Conservation (phyloP, 2,329 filamentous ascomycete genomes). For the Aspergillus novofumigatus region DNA sequence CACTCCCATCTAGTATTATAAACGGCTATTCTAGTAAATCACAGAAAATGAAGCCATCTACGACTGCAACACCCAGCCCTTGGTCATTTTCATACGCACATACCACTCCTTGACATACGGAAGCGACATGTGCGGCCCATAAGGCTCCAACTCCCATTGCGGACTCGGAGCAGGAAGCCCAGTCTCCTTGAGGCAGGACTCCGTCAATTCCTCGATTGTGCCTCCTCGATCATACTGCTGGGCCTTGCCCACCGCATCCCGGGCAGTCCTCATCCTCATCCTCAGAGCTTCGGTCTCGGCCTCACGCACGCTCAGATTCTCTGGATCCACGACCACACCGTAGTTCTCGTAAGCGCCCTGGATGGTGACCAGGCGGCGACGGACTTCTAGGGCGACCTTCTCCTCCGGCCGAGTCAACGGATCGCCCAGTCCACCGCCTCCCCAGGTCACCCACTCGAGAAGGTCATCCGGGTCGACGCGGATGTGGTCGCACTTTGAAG, state of each 20-base stretch:
- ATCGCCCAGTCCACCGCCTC: constrained; percentile 48
- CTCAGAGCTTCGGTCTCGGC: constrained; percentile 35
- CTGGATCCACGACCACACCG: constrained; percentile 41
- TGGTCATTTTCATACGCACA: constrained; percentile 10
- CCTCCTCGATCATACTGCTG: constrained; percentile 44
- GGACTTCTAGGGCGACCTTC: constrained; percentile 45
- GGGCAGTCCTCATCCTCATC: constrained; percentile 24
- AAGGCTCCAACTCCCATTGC: constrained; percentile 44
- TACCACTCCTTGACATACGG: constrained; percentile 46
- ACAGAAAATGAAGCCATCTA: neutral
- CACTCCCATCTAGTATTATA: too few species aligned
- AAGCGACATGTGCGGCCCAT: constrained; percentile 44
- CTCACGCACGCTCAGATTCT: constrained; percentile 34
- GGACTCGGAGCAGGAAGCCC: constrained; percentile 40
- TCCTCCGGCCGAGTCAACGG: constrained; percentile 41
- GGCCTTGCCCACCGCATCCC: constrained; percentile 14
- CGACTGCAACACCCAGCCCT: constrained; percentile 8
- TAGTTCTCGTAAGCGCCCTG: constrained; percentile 43
- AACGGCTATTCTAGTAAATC: too few species aligned
- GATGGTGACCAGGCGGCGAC: constrained; percentile 42
- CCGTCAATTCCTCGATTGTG: constrained; percentile 36
- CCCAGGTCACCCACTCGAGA: constrained; percentile 50
- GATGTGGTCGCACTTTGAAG: constrained; percentile 48
- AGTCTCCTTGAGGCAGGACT: constrained; percentile 39
- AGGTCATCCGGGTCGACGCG: constrained; percentile 45